Conservation (phyloP, 208 protist genomes). For the Wallacemonas sp. region DNA sequence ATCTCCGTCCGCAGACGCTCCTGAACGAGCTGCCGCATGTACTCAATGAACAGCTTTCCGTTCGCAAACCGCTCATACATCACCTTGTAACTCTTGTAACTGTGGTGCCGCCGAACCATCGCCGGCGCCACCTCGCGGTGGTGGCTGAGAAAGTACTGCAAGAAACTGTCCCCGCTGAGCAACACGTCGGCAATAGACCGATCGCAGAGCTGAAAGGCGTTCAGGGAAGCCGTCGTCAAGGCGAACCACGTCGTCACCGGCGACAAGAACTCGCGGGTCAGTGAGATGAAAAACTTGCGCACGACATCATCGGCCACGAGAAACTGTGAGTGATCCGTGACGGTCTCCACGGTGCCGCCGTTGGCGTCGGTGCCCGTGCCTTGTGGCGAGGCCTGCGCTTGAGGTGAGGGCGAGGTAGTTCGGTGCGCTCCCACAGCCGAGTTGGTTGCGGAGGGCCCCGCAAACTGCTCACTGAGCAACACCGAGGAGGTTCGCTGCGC, state of each 20-base stretch:
- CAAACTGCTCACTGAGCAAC: constrained; percentile 49
- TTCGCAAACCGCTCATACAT: constrained; percentile 81
- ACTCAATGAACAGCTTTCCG: constrained; percentile 68
- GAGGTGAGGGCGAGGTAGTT: not conserved
- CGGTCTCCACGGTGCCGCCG: not conserved
- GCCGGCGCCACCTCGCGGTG: constrained; percentile 63
- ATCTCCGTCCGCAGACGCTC: constrained; percentile 51
- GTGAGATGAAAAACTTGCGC: constrained; percentile 84
- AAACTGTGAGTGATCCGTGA: constrained; percentile 45
- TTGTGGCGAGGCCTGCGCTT: no score
- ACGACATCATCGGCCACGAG: constrained; percentile 81
- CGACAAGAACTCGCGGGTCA: constrained; percentile 83
- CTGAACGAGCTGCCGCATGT: constrained; percentile 59
- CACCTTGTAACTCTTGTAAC: constrained; percentile 72
- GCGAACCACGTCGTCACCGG: constrained; percentile 75
- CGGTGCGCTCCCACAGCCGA: no score
- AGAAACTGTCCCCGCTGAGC: constrained; percentile 61
- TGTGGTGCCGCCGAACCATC: constrained; percentile 54
- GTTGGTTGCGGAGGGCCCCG: not conserved
- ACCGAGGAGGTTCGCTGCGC: constrained; percentile 55
- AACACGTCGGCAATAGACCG: constrained; percentile 29
- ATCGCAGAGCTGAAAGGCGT: constrained; percentile 74
- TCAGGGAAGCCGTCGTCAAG: constrained; percentile 32
- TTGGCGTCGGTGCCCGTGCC: not conserved
- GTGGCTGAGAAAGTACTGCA: constrained; percentile 55